Base-by-base conservation (phyloP, 257 asterid species). In the Salvia hispanica region DNA sequence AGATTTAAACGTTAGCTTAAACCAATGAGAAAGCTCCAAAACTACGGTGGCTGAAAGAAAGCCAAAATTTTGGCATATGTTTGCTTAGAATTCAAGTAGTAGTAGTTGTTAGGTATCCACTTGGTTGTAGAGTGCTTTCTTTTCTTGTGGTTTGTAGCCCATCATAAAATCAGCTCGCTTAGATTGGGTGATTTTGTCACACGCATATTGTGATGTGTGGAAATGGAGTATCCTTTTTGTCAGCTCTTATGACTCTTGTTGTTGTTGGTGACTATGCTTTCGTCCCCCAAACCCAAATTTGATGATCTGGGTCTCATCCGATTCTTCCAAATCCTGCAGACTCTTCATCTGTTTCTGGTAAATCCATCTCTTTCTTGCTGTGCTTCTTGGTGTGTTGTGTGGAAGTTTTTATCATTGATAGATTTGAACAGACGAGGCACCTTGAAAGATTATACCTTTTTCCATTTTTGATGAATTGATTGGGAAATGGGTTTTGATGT, bases 311-410 rank as follows among this genome's bases (percentile, higher is more conserved):
- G 83, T 37, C 79, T 87, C 83, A 58, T 79, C 87, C 66, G 80
- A 84, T 84, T 86, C 86, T 75, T 82, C 63, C 66, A 69, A 74
- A 65, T 64, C 77, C 83, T 80, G 84, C 89, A 73, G 85, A 80
- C 77, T 86, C 84, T 85, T 72, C 77, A 28, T 78, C 82, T 82
- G 61, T 78, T 78, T 77, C 69, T 50, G 90, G 91, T 90, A 84
- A 71, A 67, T 64, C 56, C 70, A 56, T 61, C 53, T 77, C 50
- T 18, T 12, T 51, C 65, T 39, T 62, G 6, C 50, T 7, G 33
- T 37, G 5, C 28, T 37, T 72, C 33, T 39, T 70, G 21, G 7
- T 7, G 40, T 39, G 50, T 62, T 18, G 75, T 73, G 51, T 58
- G 45, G 13, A 59, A 28, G 15, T 67, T 64, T 52, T 36, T 62